phyloP scores from a whole-genome alignment of 495 filamentous ascomycete genomes.

The Daldinia vernicosa region DNA sequence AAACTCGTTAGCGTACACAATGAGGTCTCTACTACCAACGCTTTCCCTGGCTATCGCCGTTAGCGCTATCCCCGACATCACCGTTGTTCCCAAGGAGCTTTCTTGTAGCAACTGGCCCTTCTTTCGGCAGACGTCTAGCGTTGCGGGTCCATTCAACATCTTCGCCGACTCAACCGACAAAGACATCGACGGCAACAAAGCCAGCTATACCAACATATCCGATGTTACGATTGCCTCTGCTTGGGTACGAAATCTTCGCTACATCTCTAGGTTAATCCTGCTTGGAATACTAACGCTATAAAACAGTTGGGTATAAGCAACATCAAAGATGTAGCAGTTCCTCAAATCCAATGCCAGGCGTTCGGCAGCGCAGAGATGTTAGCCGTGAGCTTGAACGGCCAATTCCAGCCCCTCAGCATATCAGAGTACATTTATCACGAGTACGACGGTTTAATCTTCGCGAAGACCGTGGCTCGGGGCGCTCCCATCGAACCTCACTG shows the following conservation, averaged over 20 bases:
- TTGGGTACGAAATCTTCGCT: constrained; percentile 19
- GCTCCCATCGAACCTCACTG: constrained; percentile 38
- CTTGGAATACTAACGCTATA: neutral
- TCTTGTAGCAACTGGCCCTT: constrained; percentile 41
- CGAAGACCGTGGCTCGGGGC: constrained; percentile 23
- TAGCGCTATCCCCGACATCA: constrained; percentile 27
- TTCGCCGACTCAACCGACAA: constrained; percentile 39
- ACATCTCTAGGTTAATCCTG: neutral
- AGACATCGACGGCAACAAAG: constrained; percentile 33
- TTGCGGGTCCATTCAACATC: constrained; percentile 29
- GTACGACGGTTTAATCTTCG: constrained; percentile 34
- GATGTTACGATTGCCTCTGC: constrained; percentile 22
- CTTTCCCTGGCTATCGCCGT: constrained; percentile 21
- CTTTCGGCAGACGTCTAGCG: constrained; percentile 28
- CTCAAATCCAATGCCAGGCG: constrained; percentile 32
- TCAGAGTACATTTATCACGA: constrained; percentile 39
- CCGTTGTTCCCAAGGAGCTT: constrained; percentile 34
- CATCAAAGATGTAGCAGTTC: constrained; percentile 12
- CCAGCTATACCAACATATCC: constrained; percentile 11
- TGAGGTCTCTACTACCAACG: constrained; percentile 15
- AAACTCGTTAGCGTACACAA: constrained; percentile 4
- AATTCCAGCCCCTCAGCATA: constrained; percentile 35
- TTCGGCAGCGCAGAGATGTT: constrained; percentile 39
- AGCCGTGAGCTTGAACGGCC: constrained; percentile 23
- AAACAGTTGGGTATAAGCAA: constrained; percentile 21